These are phyloP conservation scores for Karstenula rhodostoma DNA, from an alignment of 2,329 filamentous ascomycete species.

Conservation along the genomic window DNA sequence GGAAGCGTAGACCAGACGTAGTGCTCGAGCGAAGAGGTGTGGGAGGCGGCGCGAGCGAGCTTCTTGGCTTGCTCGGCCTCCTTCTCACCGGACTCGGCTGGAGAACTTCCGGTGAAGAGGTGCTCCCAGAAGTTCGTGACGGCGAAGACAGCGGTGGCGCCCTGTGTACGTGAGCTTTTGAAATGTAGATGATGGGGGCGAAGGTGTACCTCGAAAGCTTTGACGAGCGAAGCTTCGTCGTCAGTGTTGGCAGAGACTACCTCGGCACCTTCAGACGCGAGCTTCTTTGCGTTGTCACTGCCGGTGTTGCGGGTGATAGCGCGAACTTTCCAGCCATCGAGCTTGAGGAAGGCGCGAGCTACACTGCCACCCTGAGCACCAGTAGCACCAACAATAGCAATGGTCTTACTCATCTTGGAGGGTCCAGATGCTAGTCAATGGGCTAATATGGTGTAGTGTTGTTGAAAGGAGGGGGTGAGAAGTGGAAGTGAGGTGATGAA, in stretches of 20 bases:
- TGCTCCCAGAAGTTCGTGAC: conserved; percentile 52
- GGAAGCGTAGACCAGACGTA: conserved; percentile 58
- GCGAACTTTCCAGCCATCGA: conserved; percentile 29
- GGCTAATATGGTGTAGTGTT: neutral
- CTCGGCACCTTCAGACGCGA: conserved; percentile 24
- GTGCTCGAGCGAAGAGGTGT: conserved; percentile 49
- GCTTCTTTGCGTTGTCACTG: conserved; percentile 27
- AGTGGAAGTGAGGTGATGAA: neutral
- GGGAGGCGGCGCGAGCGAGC: conserved; percentile 50
- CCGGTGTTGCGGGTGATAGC: conserved; percentile 33
- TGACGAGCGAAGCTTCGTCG: conserved; percentile 20
- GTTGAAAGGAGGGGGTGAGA: neutral
- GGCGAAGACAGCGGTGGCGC: conserved; percentile 41
- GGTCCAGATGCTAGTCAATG: no score
- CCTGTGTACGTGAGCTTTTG: conserved; percentile 11
- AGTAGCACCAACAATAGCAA: conserved; percentile 27
- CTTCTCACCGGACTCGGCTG: conserved; percentile 40
- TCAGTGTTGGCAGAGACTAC: conserved; percentile 22
- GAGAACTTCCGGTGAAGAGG: conserved; percentile 27
- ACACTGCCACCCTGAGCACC: conserved; percentile 32
- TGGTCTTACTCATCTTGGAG: conserved; percentile 16
- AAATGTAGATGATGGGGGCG: neutral
- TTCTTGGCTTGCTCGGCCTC: conserved; percentile 51
- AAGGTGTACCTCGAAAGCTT: conserved; percentile 22
- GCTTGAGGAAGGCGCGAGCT: conserved; percentile 26